Evolutionary conservation across 345 rosid genomes (phyloP), one percentile per base, ranked within the genome.

Genomic region (Euphorbia tirucalli): DNA sequence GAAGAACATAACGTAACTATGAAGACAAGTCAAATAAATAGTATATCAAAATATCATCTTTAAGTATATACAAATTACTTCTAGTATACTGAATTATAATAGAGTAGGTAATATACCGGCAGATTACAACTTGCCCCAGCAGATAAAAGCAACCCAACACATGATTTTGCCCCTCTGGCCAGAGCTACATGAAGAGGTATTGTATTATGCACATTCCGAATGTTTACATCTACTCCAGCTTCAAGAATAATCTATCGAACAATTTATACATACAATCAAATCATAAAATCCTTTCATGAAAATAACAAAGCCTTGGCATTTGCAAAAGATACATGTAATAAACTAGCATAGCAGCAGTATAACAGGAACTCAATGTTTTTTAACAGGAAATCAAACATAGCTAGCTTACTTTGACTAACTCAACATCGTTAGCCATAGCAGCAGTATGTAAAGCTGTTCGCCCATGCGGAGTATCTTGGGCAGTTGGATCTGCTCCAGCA

Each of bases 141-240:
- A 70, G 86, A 86, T 76, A 95, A 82, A 71, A 95, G 93, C 81
- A 92, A 75, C 64, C 92, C 88, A 59, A 95, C 97, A 82, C 99
- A 95, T 24, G 90, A 78, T 31, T 86, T 89, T 62, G 97, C 96
- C 65, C 98, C 99, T 79, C 97, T 88, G 58, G 92, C 93, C 85
- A 95, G 79, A 35, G 99, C 99, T 73, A 93, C 86, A 78, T 95
- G 99, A 77, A 95, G 96, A 61, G 97, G 98, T 76, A 87, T 92
- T 39, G 95, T 87, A 79, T 89, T 89, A 71, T 88, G 97, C 78
- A 86, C 84, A 79, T 92, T 93, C 66, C 88, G 87, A 71, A 92
- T 85, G 80, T 95, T 88, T 61, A 88, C 97, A 83, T 87, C 92
- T 77, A 95, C 99, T 81, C 97, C 99, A 84, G 93, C 92, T 80